Base-by-base conservation (phyloP, 495 filamentous ascomycete species). In the Podospora pseudopauciseta region DNA sequence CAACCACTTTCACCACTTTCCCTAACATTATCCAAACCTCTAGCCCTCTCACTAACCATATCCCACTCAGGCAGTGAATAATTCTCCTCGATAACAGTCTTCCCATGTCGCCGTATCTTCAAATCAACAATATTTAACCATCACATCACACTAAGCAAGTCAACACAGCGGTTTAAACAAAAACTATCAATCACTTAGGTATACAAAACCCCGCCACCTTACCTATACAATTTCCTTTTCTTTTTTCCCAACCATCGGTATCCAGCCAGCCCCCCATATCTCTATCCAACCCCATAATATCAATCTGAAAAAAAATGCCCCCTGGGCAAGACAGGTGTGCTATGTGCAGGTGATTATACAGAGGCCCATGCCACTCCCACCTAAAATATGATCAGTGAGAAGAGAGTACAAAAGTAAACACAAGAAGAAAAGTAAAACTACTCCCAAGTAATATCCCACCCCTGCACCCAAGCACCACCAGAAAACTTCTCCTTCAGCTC, bases 391-490 rank as follows among this genome's bases (percentile, higher is more conserved):
- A 62, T 34, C 20, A 18, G 18, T 39, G 44, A 9, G 55, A 5
- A 67, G 28, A 67, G n/a, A 27, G 49, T 4, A 32, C 60, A 60
- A 61, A 54, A 27, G 4, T 19, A 54, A 28, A 54, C 26, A 54
- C 20, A 65, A 54, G 19, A 26, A 49, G 39, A 49, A 13, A 16
- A 49, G 39, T 49, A 3, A 1, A 11, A 49, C 61, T 39, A 74
- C 26, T 68, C 64, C 75, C 75, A 77, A 4, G 60, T 65, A 34
- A 77, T 19, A 4, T 63, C 59, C 75, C 72, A 76, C 4, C 49
- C 63, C n/a, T 39, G 23, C 27, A 28, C 20, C 74, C 74, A 77
- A 1, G 72, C 75, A 4, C 75, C 74, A 4, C 68, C 15, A 7
- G 58, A n/a, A 20, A 75, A 73, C 53, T 59, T 34, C 11, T 19